Conservation (phyloP, 108 stramenopile genomes). For the Nitzschia palea region DNA sequence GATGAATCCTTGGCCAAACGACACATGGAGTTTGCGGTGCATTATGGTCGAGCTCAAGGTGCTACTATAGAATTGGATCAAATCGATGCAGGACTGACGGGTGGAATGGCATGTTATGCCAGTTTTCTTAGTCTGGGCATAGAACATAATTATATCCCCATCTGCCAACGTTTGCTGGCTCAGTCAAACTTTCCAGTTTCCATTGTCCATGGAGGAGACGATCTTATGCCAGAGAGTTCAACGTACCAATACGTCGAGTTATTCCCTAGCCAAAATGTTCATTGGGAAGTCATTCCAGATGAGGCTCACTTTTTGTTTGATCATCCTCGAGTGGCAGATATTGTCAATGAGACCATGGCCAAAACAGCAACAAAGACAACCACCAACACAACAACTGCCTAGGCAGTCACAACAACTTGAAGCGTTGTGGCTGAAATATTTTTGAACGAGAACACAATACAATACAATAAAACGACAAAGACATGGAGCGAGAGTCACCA, state of each 20-base stretch:
- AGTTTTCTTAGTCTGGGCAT: conserved; percentile 20
- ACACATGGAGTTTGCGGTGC: conserved; percentile 8
- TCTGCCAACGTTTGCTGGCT: background rate
- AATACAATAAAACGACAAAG: no score
- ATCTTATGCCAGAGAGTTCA: conserved; percentile 7
- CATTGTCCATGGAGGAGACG: conserved; percentile 21
- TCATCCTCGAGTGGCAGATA: conserved; percentile 6
- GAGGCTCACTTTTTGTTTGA: conserved; percentile 11
- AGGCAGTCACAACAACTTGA: no score
- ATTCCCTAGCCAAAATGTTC: conserved; percentile 14
- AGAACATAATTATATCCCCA: conserved; percentile 16
- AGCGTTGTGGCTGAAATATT: no score
- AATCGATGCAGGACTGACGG: conserved; percentile 3
- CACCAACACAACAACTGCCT: no score
- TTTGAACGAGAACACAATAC: no score
- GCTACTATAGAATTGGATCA: background rate
- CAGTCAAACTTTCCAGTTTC: conserved; percentile 13
- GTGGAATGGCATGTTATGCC: conserved; percentile 23
- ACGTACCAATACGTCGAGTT: conserved; percentile 6
- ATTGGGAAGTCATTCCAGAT: conserved; percentile 3
- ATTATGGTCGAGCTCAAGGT: conserved; percentile 21
- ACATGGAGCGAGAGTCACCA: no score
- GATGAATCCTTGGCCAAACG: conserved; percentile 19
- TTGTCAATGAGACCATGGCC: conserved; percentile 13
- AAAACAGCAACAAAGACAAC: no score